phyloP scores from a whole-genome alignment of 2,329 filamentous ascomycete species.

The Pseudogymnoascus sp. region DNA sequence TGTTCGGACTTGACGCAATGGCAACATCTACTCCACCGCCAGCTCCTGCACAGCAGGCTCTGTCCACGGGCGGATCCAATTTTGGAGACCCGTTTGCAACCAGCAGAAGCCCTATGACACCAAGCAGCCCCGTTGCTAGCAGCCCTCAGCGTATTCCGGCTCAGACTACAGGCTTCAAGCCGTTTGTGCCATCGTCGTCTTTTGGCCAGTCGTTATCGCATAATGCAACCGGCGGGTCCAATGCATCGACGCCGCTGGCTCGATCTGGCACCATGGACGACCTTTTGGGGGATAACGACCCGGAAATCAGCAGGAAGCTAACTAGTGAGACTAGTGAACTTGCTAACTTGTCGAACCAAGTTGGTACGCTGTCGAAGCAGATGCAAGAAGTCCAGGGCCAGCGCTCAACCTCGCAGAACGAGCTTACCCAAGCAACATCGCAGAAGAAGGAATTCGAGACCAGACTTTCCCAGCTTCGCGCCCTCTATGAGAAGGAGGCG shows the following conservation, averaged over 20 bases:
- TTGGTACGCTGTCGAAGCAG: slow-evolving; percentile 81
- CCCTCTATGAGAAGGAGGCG: slow-evolving; percentile 88
- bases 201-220: slow-evolving; percentile 79
- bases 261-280: slow-evolving; percentile 61
- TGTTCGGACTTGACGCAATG: slow-evolving; percentile 83
- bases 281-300: slow-evolving; percentile 82
- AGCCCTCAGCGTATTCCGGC: slow-evolving; percentile 27
- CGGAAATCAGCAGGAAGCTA: slow-evolving; percentile 79
- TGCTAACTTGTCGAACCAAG: slow-evolving; percentile 92
- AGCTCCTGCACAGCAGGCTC: slow-evolving; percentile 50
- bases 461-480: slow-evolving; percentile 75
- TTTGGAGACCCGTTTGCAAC: slow-evolving; percentile 38
- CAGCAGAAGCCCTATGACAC: slow-evolving; percentile 29
- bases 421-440: slow-evolving; percentile 69
- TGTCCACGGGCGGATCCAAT: slow-evolving; percentile 68
- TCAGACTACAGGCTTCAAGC: slow-evolving; percentile 58
- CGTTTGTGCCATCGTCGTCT: slow-evolving; percentile 84
- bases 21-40: slow-evolving; percentile 40
- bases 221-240: slow-evolving; percentile 61
- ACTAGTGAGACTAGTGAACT: slow-evolving; percentile 86
- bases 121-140: slow-evolving; percentile 22
- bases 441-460: slow-evolving; percentile 93
- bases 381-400: slow-evolving; percentile 90
- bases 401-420: slow-evolving; percentile 69
- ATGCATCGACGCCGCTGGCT: slow-evolving; percentile 28